Percentiles rank a stretch among this genome's conserved stretches.
phyloP scores from a whole-genome alignment of 331 rosid species.

The Quercus tomentella region DNA sequence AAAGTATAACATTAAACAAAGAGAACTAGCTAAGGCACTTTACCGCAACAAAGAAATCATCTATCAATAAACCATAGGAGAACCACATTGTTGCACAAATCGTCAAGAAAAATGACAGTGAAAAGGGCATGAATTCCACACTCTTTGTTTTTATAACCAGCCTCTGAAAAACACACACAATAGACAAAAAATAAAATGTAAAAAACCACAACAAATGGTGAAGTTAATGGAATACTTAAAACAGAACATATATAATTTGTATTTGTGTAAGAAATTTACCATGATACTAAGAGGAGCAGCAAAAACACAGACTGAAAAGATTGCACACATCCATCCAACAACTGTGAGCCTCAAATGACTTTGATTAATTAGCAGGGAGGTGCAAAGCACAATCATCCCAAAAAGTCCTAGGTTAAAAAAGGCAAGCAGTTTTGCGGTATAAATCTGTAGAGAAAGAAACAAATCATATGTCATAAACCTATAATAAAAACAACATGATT shows the following conservation, averaged over 20 bases:
- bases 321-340: conserved; percentile 33
- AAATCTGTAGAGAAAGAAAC: conserved; percentile 13
- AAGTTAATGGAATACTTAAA: no score
- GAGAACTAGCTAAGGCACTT: not conserved
- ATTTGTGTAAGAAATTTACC: conserved; percentile 13
- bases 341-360: not conserved
- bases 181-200: not conserved
- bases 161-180: conserved; percentile 20
- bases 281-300: conserved; percentile 46
- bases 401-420: conserved; percentile 20
- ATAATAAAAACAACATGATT: not conserved
- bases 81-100: conserved; percentile 37
- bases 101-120: conserved; percentile 42
- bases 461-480: not conserved
- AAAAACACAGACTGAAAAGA: conserved; percentile 30
- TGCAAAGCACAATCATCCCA: conserved; percentile 8
- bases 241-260: not conserved
- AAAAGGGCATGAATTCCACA: conserved; percentile 41
- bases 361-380: not conserved
- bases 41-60: conserved; percentile 39
- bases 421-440: conserved; percentile 17
- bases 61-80: conserved; percentile 33
- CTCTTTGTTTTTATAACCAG: conserved; percentile 37
- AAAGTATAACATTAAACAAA: no score
- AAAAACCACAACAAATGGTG: no score